Base-by-base conservation (phyloP, 139 green algal species). In the Asterochloris sp. region DNA sequence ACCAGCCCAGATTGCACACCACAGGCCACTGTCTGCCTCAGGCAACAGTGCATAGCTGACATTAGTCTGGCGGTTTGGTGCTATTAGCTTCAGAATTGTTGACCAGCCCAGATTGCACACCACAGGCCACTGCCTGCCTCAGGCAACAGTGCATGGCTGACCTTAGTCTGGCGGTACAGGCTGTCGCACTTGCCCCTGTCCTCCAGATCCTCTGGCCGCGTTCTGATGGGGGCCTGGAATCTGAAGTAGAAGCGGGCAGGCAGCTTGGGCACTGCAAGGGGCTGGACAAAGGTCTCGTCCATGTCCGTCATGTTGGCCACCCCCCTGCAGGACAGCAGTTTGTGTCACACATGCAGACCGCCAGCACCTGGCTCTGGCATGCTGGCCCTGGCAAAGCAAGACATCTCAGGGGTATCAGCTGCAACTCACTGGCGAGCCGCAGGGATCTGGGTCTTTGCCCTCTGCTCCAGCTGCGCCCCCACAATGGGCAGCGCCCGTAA, bases 161-260 rank as follows among this genome's bases (percentile, higher is more conserved):
- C 38, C 54, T 68, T 88, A 13, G 92, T 84, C 28, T 88, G n/a
- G 21, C 69, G 38, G 82, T 98, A 98, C 13, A 97, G 74, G 15
- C 83, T 79, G 13, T 94, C 86, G 73, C 83, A 88, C 6, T 60
- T 76, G 23, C 84, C 88, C 14, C 86, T 86, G 85, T 97, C 89
- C 13, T 90, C 71, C 23, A 83, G 84, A 62, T 91, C 73, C 21
- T 83, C 78, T 0, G 84, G 82, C 21, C n/a, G 80, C 11, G 89
- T 93, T 28, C 62, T 13, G 54, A 87, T 84, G 28, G 79, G 79
- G 26, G 29, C 11, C 26, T 79, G 29, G 80, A 98, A 98, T 19
- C 90, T 78, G 86, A 95, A 99, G 88, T 99, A 99, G 81, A 97
- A 93, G 54, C 96, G 91, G 26, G 87, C 71, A 0, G 90, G 87